Evolutionary conservation across 371 early-diverging fungal species (phyloP).

Genomic region (Mortierella sp.): DNA sequence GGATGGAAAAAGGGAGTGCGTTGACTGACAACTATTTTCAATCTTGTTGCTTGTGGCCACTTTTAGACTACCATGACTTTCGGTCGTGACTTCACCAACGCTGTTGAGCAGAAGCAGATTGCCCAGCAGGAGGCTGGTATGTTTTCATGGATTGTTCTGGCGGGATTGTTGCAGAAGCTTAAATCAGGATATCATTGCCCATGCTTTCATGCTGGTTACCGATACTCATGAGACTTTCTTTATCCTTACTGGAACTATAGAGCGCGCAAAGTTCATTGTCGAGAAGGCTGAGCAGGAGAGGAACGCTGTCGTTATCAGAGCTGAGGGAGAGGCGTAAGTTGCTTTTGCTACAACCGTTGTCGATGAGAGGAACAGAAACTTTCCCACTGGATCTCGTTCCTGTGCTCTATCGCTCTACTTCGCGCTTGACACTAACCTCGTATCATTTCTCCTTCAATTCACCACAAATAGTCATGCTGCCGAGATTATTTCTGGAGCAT

Average conservation of each 20-base stretch:
- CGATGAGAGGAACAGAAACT: neutral
- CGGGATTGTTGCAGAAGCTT: neutral
- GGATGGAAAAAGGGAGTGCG: neutral
- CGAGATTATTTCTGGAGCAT: conserved; percentile 87
- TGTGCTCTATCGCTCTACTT: no score
- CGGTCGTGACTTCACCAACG: conserved; percentile 93
- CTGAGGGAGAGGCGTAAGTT: conserved; percentile 95
- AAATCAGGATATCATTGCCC: neutral
- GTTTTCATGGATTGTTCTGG: conserved; percentile 71
- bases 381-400: no score
- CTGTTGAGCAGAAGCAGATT: conserved; percentile 90
- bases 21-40: conserved; percentile 45
- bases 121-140: conserved; percentile 98
- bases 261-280: conserved; percentile 59
- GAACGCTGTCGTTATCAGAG: conserved; percentile 97
- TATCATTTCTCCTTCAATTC: no score
- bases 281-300: conserved; percentile 97
- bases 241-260: conserved; percentile 14
- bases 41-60: neutral
- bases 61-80: conserved; percentile 76
- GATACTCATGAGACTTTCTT: neutral
- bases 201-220: neutral
- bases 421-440: neutral
- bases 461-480: conserved; percentile 72
- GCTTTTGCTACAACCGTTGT: no score